A percentile compares a stretch with the other conserved stretches of the same genome.
phyloP scores from a whole-genome alignment of 805 yeast species.

The Spathaspora sp. region DNA sequence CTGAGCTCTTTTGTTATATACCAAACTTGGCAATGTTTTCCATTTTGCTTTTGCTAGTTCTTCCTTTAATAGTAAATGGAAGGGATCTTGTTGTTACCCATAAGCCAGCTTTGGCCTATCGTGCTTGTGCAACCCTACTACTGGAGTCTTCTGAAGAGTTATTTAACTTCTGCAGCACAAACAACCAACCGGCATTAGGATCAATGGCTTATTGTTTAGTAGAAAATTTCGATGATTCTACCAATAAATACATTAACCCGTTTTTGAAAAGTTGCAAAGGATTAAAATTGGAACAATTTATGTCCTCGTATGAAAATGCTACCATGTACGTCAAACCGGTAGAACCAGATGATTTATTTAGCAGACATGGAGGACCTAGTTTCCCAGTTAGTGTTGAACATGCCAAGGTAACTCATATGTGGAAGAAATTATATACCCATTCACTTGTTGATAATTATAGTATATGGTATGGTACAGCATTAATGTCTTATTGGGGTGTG shows the following conservation, averaged over 20 bases:
- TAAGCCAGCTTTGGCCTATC: slow-evolving; percentile 3
- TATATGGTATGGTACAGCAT: slow-evolving; percentile 28
- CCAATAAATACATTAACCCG: slow-evolving; percentile 15
- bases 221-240: slow-evolving; percentile 10
- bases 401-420: not conserved
- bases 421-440: not conserved
- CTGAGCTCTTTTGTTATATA: too few species aligned
- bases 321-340: slow-evolving; percentile 26
- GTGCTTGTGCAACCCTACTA: slow-evolving; percentile 5
- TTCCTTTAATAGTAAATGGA: too few species aligned
- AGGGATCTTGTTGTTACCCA: not conserved
- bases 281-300: slow-evolving; percentile 24
- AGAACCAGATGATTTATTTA: not conserved
- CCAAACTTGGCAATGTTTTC: too few species aligned
- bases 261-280: slow-evolving; percentile 14
- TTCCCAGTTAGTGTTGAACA: not conserved
- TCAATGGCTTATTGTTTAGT: slow-evolving; percentile 30
- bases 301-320: slow-evolving; percentile 38
- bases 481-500: slow-evolving; percentile 36
- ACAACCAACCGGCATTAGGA: slow-evolving; percentile 37
- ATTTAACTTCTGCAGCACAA: slow-evolving; percentile 22
- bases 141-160: not conserved
- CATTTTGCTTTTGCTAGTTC: too few species aligned
- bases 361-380: not conserved
- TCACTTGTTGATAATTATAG: slow-evolving; percentile 16